Conservation (phyloP, 2,329 filamentous ascomycete genomes). For the Intubia oerlemansii region DNA sequence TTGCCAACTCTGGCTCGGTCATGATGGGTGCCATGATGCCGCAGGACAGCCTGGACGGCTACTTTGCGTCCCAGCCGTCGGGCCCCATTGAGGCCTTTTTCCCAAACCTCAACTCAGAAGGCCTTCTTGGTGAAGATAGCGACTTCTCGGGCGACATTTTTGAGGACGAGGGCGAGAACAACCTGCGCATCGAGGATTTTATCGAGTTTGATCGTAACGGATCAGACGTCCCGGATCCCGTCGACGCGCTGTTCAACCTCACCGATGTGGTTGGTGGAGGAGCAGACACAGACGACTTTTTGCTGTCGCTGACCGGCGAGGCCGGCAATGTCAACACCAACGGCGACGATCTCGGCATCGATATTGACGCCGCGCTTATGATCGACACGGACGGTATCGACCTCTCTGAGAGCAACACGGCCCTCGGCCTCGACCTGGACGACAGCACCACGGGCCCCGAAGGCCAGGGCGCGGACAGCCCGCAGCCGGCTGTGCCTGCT, state of each 20-base stretch:
- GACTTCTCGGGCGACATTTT: conserved; percentile 27
- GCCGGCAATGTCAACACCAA: not conserved
- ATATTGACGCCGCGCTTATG: not conserved
- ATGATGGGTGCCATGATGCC: conserved; percentile 59
- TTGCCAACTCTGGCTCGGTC: conserved; percentile 49
- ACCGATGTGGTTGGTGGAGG: not conserved
- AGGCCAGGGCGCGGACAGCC: too few relatives aligned
- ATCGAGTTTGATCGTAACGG: conserved; percentile 36
- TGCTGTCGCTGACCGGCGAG: conserved; percentile 11
- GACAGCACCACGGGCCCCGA: too few relatives aligned
- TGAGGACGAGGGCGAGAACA: conserved; percentile 44
- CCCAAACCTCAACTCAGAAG: conserved; percentile 36
- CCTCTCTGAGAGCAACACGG: too few relatives aligned
- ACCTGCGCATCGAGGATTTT: conserved; percentile 49
- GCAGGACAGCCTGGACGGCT: conserved; percentile 31
- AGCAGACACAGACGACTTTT: conserved; percentile 2
- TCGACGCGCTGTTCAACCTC: conserved; percentile 2
- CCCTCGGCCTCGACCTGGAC: not conserved
- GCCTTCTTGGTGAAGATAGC: conserved; percentile 28
- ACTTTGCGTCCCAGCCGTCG: conserved; percentile 41
- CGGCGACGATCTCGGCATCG: not conserved
- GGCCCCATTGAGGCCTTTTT: conserved; percentile 61
- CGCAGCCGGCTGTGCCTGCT: conserved; percentile 23
- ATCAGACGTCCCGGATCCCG: conserved; percentile 13
- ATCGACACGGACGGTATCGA: too few relatives aligned